A percentile compares a stretch with the other conserved stretches of the same genome.
Evolutionary conservation across 371 early-diverging fungal genomes (phyloP).

Genomic region (Cokeromyces recurvatus): DNA sequence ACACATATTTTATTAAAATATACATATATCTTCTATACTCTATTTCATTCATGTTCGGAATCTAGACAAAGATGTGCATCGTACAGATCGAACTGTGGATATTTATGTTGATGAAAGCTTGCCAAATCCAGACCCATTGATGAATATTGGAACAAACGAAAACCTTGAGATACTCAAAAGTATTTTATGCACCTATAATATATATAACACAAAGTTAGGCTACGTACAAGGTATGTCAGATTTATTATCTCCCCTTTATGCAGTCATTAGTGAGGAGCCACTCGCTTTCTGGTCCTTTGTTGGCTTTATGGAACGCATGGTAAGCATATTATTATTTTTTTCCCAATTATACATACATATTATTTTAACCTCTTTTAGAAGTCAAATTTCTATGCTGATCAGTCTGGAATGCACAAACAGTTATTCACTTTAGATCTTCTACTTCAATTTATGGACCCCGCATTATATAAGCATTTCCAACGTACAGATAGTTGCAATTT

Average conservation of each 20-base stretch:
- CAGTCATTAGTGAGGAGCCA: constrained; percentile 78
- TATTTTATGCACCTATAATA: constrained; percentile 84
- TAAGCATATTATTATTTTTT: constrained; percentile 13
- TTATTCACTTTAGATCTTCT: constrained; percentile 69
- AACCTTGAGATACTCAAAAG: constrained; percentile 75
- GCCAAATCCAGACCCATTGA: constrained; percentile 52
- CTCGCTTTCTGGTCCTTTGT: constrained; percentile 89
- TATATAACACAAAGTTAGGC: constrained; percentile 54
- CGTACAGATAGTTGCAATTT: constrained; percentile 78
- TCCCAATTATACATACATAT: neutral
- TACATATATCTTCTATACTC: too few relatives aligned
- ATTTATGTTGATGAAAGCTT: constrained; percentile 70
- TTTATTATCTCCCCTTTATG: constrained; percentile 81
- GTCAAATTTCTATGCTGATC: constrained; percentile 77
- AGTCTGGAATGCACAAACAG: constrained; percentile 87
- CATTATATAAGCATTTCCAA: constrained; percentile 71
- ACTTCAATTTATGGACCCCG: constrained; percentile 80
- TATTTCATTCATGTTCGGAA: too few relatives aligned
- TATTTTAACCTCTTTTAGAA: constrained; percentile 28
- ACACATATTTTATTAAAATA: neutral
- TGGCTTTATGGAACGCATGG: constrained; percentile 84
- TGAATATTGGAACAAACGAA: constrained; percentile 53
- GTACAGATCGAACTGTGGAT: constrained; percentile 83
- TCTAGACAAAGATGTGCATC: constrained; percentile 91
- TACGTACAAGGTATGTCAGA: constrained; percentile 99